Conservation (phyloP, 192 early-diverging fungal genomes). For the Spizellomyces sp. region DNA sequence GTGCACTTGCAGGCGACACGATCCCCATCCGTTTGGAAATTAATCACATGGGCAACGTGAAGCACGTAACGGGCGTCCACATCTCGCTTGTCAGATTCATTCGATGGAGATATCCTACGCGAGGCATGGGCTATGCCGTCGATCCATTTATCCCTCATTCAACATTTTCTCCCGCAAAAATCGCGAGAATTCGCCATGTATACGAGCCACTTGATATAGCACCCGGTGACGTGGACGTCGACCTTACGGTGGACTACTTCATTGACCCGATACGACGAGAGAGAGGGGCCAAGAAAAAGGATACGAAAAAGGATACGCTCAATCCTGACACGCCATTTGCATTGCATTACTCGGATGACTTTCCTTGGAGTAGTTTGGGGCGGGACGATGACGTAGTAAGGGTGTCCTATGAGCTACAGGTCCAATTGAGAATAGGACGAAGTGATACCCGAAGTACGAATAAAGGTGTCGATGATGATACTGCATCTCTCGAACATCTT, state of each 20-base stretch:
- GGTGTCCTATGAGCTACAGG: slow-evolving; percentile 9
- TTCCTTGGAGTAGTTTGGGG: slow-evolving; percentile 13
- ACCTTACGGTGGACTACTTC: slow-evolving; percentile 21
- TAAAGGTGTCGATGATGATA: background rate
- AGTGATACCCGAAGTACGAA: background rate
- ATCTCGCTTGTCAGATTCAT: background rate
- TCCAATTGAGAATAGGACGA: slow-evolving; percentile 6
- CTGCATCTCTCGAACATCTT: background rate
- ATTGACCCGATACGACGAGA: background rate
- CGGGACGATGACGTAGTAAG: background rate
- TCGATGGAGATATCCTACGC: background rate
- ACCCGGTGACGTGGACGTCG: slow-evolving; percentile 11
- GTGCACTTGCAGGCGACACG: background rate
- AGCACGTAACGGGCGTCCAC: slow-evolving; percentile 6
- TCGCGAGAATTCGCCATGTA: background rate
- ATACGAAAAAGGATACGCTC: background rate
- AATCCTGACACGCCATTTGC: background rate
- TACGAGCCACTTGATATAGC: slow-evolving; percentile 7
- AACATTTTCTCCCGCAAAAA: background rate
- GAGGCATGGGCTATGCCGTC: background rate
- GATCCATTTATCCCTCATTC: background rate
- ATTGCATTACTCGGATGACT: slow-evolving; percentile 12
- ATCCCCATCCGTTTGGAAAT: slow-evolving; percentile 22
- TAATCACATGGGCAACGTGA: slow-evolving; percentile 9
- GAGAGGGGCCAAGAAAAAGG: background rate